Evolutionary conservation across 225 moss, liverwort and hornwort species (phyloP), one percentile per base, ranked within the genome.

Genomic region (Neckera pumila): DNA sequence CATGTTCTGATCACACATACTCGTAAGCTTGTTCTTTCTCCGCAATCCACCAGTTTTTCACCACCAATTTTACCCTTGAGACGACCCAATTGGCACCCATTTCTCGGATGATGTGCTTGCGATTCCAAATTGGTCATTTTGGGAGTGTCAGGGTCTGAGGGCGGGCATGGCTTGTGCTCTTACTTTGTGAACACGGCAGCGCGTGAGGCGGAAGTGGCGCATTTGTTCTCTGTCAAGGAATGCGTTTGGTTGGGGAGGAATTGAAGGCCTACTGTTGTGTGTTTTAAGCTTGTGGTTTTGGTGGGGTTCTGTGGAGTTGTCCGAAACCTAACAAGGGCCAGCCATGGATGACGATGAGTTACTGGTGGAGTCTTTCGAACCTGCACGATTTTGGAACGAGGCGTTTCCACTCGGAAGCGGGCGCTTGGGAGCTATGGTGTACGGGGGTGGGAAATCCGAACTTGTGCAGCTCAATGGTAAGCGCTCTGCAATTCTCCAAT

Each of bases 341-440:
- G 90, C 74, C 76, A 92, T 92, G 92, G 94, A 88, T 56, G 94
- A 90, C 80, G 92, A 88, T 65, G 91, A 90, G 89, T 87, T 95
- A 22, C 84, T 93, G 88, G 90, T 98, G 90, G 95, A 96, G 86
- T 92, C 95, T 57, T 97, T 91, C 88, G 94, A 96, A 87, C 97
- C 98, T 64, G 98, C 98, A 17, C 71, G 83, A 82, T 87, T 84
- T 88, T 98, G 97, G 97, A 95, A 91, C 57, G 96, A 97, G 89
- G 97, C 98, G 15, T 93, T 95, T 85, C 98, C 98, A 7, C 90
- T 98, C 60, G 98, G 98, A n/a, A 97, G 95, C 89, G 97, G 98
- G 56, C 94, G 92, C 84, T 91, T 98, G 49, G 98, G 97, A 86
- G 98, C 97, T 60, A 98, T 98, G 97, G 95, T 97, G 72, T 97